Evolutionary conservation across 164 flowering plant genomes (phyloP).

Genomic region (Vitis riparia): DNA sequence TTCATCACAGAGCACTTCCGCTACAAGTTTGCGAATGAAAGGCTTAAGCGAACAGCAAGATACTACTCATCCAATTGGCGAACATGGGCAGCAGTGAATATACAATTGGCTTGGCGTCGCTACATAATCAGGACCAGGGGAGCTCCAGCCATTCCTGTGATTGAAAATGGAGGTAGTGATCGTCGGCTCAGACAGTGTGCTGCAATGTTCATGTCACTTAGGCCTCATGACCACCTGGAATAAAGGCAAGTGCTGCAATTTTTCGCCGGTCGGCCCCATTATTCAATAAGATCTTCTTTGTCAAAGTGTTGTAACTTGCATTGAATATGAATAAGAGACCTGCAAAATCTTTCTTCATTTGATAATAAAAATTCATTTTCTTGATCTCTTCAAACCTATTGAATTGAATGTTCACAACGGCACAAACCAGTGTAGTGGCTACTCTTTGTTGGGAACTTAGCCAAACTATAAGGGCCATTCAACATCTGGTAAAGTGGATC

Average conservation of each 20-base stretch:
- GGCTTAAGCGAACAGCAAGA: conserved; percentile 77
- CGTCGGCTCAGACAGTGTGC: conserved; percentile 69
- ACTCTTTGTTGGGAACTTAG: too few relatives aligned
- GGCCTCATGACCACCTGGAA: conserved; percentile 95
- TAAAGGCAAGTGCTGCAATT: conserved; percentile 21
- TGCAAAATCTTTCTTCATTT: too few relatives aligned
- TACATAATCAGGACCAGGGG: conserved; percentile 57
- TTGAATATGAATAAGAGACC: too few relatives aligned
- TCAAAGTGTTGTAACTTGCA: neutral
- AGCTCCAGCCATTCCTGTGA: conserved; percentile 25
- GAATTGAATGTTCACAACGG: too few relatives aligned
- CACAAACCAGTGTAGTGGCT: too few relatives aligned
- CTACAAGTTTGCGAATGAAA: conserved; percentile 84
- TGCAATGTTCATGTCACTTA: conserved; percentile 80
- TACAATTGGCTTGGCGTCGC: conserved; percentile 83
- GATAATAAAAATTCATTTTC: too few relatives aligned
- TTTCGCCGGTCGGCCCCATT: neutral
- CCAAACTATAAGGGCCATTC: too few relatives aligned
- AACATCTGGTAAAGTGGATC: too few relatives aligned
- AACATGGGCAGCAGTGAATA: conserved; percentile 92
- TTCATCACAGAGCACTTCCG: conserved; percentile 89
- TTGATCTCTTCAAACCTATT: too few relatives aligned
- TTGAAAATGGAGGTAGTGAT: conserved; percentile 45
- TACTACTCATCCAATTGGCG: conserved; percentile 90
- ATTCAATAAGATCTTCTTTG: conserved; percentile 1